Evolutionary conservation across 768 basidiomycete genomes (phyloP), one percentile per base, ranked within the genome.

Genomic region (Pleurotus citrinopileatus): DNA sequence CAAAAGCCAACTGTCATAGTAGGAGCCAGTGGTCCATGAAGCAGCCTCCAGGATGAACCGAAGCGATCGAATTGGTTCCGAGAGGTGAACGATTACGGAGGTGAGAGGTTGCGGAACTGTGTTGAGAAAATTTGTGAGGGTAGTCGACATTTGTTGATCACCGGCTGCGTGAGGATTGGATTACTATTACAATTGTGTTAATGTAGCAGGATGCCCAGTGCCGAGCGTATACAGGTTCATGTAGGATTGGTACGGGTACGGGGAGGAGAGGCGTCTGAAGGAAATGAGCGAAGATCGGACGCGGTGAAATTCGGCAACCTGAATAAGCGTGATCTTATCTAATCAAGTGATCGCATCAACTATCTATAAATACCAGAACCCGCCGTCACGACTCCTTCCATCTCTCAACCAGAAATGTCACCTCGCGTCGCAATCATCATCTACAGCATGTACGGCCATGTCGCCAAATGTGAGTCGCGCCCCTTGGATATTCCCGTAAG

Each of bases 371-470:
- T 42, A 12, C 13, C 15, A 42, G 15, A 2, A 12, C 17, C 46
- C 4, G n/a, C 29, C 26, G 15, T 9, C 7, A 1, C 46, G 17
- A 27, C 28, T 25, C 28, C 46, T 12, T 37, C 23, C 27, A 20
- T 13, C 22, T 28, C 27, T 23, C n/a, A 36, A 22, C 19, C 38
- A 44, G 27, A 22, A 19, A 26, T 26, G 2, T 57, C 74, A 46
- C 86, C 87, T 22, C 79, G 67, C 59, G 68, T 89, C 58, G 86
- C 86, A 52, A 87, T 90, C 60, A 58, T 90, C 61, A 83, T 90
- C 68, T 91, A 90, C 70, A 69, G 84, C 17, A 67, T 89, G 73
- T 88, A 86, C 65, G 86, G 86, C 59, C 90, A 91, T 66, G 80
- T 91, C 66, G 78, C 75, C 55, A 79, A 80, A 61, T 38, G 89